Base-by-base conservation (phyloP, 495 filamentous ascomycete genomes). In the Letharia lupina region DNA sequence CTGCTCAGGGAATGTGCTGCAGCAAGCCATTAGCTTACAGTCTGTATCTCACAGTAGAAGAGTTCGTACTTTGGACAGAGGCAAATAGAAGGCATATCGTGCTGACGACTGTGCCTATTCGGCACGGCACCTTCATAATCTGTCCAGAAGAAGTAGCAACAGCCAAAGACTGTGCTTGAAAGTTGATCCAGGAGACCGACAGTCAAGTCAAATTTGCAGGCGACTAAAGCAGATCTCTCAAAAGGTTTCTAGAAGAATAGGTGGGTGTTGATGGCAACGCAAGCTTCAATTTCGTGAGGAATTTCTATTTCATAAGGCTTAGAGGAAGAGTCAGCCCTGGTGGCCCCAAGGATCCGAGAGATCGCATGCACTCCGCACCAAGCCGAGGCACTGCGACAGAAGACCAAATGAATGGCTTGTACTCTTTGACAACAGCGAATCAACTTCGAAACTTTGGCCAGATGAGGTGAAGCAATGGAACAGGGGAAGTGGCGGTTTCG, bases 1-100 rank as follows among this genome's bases (percentile, higher is more conserved):
- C 93, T 83, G 60, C 91, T 78, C 41, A 62, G 66, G 33, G 66
- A 67, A 66, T 61, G 60, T 60, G 63, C 64, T 70, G 12, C 4
- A 37, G 50, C 35, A n/a, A 18, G 28, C 18, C 60, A 65, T 73
- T 39, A 71, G 63, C 44, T 62, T 15, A 67, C 31, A 23, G 57
- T 59, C 20, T 47, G 20, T n/a, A 18, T 23, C 45, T 47, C 11
- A 41, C 60, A n/a, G 37, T 52, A 40, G 18, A 33, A 18, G 10
- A 31, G 37, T 35, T 11, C 64, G 45, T 71, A 74, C 71, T 69
- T 37, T 71, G 39, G 40, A 70, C 67, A 40, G 56, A 67, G 61
- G 60, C 69, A 69, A 66, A 71, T 20, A 60, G 58, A 7, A 71
- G 12, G 60, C 44, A 61, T 62, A 71, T 10, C 40, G 63, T 48